Evolutionary conservation across 345 rosid genomes (phyloP).

Genomic region (Passiflora organensis): DNA sequence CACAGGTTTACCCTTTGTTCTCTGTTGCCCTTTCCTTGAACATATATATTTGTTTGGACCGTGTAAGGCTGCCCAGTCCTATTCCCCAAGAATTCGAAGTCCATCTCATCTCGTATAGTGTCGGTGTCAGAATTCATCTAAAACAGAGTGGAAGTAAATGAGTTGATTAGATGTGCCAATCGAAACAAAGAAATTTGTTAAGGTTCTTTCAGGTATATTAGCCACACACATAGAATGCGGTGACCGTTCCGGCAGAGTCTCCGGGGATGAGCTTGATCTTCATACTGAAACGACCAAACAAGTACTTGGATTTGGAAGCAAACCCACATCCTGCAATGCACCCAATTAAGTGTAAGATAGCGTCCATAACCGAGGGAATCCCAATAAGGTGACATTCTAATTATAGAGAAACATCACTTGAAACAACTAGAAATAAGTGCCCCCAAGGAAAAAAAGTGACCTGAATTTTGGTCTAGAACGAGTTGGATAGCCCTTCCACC

Average conservation of each 20-base stretch:
- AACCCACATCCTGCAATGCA: constrained; percentile 70
- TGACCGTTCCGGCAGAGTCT: constrained; percentile 98
- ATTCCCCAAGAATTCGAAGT: constrained; percentile 92
- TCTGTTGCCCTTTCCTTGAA: constrained; percentile 85
- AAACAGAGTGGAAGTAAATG: background rate
- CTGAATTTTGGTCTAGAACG: constrained; percentile 72
- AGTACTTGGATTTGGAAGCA: constrained; percentile 65
- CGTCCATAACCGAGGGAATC: background rate
- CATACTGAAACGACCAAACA: constrained; percentile 86
- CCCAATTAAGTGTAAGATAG: background rate
- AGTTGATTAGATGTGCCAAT: background rate
- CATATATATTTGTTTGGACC: constrained; percentile 82
- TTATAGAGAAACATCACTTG: too few relatives aligned
- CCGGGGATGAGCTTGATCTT: constrained; percentile 89
- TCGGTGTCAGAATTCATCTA: constrained; percentile 83
- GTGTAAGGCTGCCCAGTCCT: constrained; percentile 85
- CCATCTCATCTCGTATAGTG: constrained; percentile 66
- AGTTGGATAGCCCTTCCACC: constrained; percentile 78
- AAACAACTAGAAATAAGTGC: too few relatives aligned
- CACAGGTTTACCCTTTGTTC: constrained; percentile 90
- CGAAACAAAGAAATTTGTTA: too few relatives aligned
- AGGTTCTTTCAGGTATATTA: too few relatives aligned
- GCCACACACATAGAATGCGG: constrained; percentile 76
- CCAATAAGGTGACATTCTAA: background rate
- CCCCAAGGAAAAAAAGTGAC: constrained; percentile 30